Base-by-base conservation (phyloP, 106 monocot species). In the Gastrodia elata region DNA sequence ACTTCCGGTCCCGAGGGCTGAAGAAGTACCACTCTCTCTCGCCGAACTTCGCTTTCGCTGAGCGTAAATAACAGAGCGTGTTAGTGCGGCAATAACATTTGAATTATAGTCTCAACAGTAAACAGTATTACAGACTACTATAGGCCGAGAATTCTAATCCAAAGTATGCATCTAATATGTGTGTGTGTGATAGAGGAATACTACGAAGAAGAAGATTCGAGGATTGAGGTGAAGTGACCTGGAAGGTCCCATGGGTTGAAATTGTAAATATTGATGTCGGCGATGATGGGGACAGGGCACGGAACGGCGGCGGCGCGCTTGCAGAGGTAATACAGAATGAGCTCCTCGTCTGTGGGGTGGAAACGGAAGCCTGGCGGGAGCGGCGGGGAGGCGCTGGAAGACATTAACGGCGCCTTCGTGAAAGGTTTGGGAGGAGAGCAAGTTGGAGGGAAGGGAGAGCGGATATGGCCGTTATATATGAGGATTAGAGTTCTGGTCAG, bases 361-460 rank as follows among this genome's bases (percentile, higher is more conserved):
- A 81, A 81, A 37, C 80, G 76, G 76, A 81, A 82, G 25, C 81
- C 81, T 10, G 81, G 81, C 8, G 81, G 81, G 9, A 82, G 73
- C 22, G 65, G 30, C 1, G 68, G 74, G 2, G 69, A 37, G 8
- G 68, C 52, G 38, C 7, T 82, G 5, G 56, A 11, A 4, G 7
- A 15, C 13, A 34, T 11, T 2, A 52, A 37, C 18, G 52, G 52
- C 52, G 4, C 22, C 52, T 6, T 22, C 22, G 52, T 52, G 18
- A n/a, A 8, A 25, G 8, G 15, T 1, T 6, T 35, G 16, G 26
- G 20, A 2, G 4, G 9, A 18, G 16, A 56, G 38, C 20, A 26
- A 46, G 64, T 27, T 14, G 55, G 22, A 56, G 25, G 61, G 15
- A 15, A 42, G 37, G 44, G 44, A 38, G 39, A 39, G 68, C 22